Conservation (phyloP, 139 green algal species). For the Coelastrella sp. region DNA sequence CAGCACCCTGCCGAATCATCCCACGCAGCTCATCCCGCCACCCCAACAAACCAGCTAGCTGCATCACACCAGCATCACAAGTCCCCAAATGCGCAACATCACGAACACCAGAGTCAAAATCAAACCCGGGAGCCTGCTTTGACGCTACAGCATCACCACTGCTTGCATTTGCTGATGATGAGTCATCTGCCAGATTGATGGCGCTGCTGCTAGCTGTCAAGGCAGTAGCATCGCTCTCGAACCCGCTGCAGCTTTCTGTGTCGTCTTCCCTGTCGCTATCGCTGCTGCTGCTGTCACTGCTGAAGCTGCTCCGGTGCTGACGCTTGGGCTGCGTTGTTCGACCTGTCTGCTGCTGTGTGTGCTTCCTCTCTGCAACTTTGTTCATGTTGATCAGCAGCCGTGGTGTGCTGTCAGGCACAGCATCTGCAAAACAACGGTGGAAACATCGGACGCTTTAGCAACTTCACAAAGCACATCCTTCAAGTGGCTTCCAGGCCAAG, state of each 20-base stretch:
- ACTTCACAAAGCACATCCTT: not conserved
- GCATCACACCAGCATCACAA: conserved; percentile 72
- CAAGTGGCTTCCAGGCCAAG: not conserved
- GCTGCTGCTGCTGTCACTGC: conserved; percentile 11
- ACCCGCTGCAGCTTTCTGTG: conserved; percentile 16
- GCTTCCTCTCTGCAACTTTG: conserved; percentile 57
- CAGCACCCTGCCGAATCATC: conserved; percentile 47
- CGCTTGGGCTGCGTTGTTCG: not conserved
- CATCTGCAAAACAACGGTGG: conserved; percentile 24
- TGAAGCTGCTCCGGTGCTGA: conserved; percentile 3
- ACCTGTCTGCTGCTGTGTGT: not conserved
- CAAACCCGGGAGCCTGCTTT: conserved; percentile 18
- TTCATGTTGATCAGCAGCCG: conserved; percentile 87
- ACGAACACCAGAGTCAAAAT: conserved; percentile 43
- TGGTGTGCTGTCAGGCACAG: conserved; percentile 58
- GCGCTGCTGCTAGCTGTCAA: conserved; percentile 34
- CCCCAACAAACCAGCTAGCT: conserved; percentile 71
- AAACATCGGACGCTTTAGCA: no score
- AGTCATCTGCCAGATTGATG: not conserved
- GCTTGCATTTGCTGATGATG: not conserved
- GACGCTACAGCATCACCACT: not conserved
- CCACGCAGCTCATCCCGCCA: conserved; percentile 74
- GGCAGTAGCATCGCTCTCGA: conserved; percentile 25
- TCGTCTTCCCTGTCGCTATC: conserved; percentile 43
- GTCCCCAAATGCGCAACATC: conserved; percentile 78